Evolutionary conservation across 2,329 filamentous ascomycete species (phyloP).

Genomic region (Curvularia sp.): DNA sequence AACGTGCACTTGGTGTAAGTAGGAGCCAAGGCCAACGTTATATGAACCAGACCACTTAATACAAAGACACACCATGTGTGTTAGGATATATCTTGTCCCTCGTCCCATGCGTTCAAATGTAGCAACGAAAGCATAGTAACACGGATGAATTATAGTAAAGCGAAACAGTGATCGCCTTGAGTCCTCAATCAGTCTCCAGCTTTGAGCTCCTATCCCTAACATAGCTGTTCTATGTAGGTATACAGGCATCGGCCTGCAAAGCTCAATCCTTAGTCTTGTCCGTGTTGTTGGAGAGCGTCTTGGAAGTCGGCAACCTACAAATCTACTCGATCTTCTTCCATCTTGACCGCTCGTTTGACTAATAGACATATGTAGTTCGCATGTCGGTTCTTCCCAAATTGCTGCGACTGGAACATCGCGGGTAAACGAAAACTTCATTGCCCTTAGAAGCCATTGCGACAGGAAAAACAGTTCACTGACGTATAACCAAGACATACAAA

Average conservation of each 20-base stretch:
- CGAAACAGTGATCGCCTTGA: not conserved
- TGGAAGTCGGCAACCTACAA: not conserved
- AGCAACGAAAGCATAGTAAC: not conserved
- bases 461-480: not conserved
- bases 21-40: too few species aligned
- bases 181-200: not conserved
- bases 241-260: not conserved
- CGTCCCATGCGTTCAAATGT: not conserved
- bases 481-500: not conserved
- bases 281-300: not conserved
- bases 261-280: not conserved
- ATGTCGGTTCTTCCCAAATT: not conserved
- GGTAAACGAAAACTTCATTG: not conserved
- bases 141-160: not conserved
- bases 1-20: too few species aligned
- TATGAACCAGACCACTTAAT: too few species aligned
- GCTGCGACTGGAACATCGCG: not conserved
- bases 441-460: not conserved
- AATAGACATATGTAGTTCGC: not conserved
- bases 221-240: not conserved
- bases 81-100: too few species aligned
- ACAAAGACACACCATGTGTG: too few species aligned
- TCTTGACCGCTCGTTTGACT: not conserved
- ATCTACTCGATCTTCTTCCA: not conserved
- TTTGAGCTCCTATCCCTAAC: not conserved